phyloP scores from a whole-genome alignment of 2,329 filamentous ascomycete species.

The Clonostachys rosea region DNA sequence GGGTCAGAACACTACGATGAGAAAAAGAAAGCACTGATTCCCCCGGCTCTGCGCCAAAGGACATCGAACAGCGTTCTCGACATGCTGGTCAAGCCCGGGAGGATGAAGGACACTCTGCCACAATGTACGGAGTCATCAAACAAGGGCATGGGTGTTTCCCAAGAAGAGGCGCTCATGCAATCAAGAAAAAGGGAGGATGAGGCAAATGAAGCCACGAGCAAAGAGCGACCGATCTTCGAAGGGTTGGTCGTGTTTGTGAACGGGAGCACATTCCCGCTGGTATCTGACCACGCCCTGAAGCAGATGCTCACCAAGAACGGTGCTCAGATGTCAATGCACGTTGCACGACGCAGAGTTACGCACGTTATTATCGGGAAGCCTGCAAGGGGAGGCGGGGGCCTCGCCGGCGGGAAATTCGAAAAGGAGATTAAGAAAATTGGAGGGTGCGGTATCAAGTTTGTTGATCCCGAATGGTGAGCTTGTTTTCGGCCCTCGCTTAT shows the following conservation, averaged over 20 bases:
- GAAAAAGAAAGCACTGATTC: conserved; percentile 33
- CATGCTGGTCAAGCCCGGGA: conserved; percentile 44
- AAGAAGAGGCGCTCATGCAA: conserved; percentile 16
- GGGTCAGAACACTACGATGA: conserved; percentile 53
- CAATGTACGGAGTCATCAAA: neutral
- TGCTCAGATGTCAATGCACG: conserved; percentile 62
- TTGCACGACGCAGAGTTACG: conserved; percentile 72
- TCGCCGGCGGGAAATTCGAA: conserved; percentile 75
- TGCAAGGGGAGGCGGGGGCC: conserved; percentile 65
- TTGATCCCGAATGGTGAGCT: conserved; percentile 73
- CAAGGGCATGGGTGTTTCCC: conserved; percentile 1
- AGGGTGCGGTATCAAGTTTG: conserved; percentile 71
- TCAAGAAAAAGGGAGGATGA: conserved; percentile 43
- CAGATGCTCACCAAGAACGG: conserved; percentile 71
- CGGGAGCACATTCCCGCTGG: conserved; percentile 73
- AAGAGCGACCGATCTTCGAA: conserved; percentile 52
- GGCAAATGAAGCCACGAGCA: conserved; percentile 28
- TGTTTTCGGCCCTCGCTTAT: neutral
- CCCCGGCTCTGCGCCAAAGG: conserved; percentile 32
- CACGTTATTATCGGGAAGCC: conserved; percentile 77
- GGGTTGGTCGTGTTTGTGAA: conserved; percentile 80
- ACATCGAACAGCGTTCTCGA: conserved; percentile 41
- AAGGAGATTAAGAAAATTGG: conserved; percentile 67
- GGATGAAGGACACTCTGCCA: conserved; percentile 21
- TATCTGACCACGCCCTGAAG: conserved; percentile 86